Evolutionary conservation across 306 rosid genomes (phyloP), one percentile per base, ranked within the genome.

Genomic region (Pyrus betulifolia): DNA sequence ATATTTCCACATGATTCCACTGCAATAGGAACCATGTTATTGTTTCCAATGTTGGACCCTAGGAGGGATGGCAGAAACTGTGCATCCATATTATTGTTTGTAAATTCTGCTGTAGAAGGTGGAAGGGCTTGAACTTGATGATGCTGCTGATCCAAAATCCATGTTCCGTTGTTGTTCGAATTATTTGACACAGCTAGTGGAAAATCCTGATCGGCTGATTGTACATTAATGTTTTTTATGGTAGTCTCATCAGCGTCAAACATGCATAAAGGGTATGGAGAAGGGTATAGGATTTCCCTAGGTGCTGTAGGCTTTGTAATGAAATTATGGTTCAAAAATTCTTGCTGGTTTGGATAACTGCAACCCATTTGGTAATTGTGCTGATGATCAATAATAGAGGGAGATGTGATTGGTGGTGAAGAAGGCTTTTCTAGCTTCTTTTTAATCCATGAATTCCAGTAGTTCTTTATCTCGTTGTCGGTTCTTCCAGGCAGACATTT

Each of bases 381-480:
- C 38, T 49, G 42, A 31, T 87, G 67, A 63, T 81, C 38, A 65
- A 76, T 27, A 28, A 45, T 21, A 27, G 81, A 78, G 51, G 67
- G 76, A 45, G 87, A n/a, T 17, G 80, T 63, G 4, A 42, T 22
- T 30, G 71, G 22, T 0, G 71, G n/a, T 12, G 69, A 55, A 25
- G 87, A 75, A 58, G 97, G 85, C 71, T 90, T 95, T 84, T 90
- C 54, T 1, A 92, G 89, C 87, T 95, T 95, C 86, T 95, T 95
- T 68, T 92, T 95, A 77, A 90, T 95, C 97, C 98, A 95, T 45
- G 98, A 95, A 58, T 95, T 95, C 98, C 98, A 95, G 31, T 95
- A 90, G 84, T 95, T 95, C 81, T 95, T 95, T 76, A 95, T 95
- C 83, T 95, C 98, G 5, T 95, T 95, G 79, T 95, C 98, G 11